Evolutionary conservation across 2,329 filamentous ascomycete species (phyloP), one percentile per base, ranked within the genome.

Genomic region (Aspergillus neotritici): DNA sequence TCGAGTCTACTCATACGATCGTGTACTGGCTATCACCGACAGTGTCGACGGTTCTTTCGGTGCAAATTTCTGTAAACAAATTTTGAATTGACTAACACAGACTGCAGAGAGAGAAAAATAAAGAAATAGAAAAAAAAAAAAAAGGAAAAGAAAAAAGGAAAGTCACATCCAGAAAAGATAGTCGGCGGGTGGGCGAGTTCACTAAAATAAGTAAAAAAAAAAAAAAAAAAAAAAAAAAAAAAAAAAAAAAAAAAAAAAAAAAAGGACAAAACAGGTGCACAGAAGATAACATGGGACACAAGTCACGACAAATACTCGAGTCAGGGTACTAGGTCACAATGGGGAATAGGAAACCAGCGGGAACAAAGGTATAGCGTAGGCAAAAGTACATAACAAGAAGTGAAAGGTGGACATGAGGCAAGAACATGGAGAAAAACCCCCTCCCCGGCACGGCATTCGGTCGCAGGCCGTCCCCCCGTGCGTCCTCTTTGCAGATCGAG

Each of bases 331-430:
- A 49, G 43, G 48, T 49, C 51, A 46, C 54, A 49, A 55, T 45
- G 36, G 55, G 51, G 49, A 43, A 57, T 52, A 47, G 56, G 52
- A 48, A 52, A 55, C 51, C 48, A 51, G 49, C 52, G 43, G 49
- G 51, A 51, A 55, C 51, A 51, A 54, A 63, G 60, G 59, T 62
- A 62, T 62, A 64, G 54, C 58, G 55, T 63, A 57, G 60, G 51
- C 56, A 59, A 60, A 59, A 64, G 58, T 65, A 66, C 62, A 65
- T 64, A 55, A 64, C 57, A 64, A 62, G 61, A 65, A 64, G 53
- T 50, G 53, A 59, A 58, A 53, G 45, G 50, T 51, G 57, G 57
- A 59, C 53, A 55, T 55, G 53, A 59, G 48, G 47, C 39, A 50
- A 51, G 48, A 39, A 40, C 21, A 9, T 25, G 21, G 21, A 25